Base-by-base conservation (phyloP, 257 asterid species). In the Ehretia macrophylla region DNA sequence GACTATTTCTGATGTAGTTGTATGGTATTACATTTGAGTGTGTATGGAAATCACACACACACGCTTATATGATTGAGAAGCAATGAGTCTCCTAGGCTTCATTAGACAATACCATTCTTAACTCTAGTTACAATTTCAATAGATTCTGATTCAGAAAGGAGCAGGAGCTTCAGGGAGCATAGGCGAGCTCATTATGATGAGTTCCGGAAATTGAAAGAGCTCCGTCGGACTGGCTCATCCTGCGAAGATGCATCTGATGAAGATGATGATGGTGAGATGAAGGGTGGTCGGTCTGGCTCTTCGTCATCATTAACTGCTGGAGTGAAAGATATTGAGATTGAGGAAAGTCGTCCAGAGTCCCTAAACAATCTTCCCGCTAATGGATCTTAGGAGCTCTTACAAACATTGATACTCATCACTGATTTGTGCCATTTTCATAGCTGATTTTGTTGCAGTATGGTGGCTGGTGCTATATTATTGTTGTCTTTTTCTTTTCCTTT, bases 161-260 rank as follows among this genome's bases (percentile, higher is more conserved):
- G 83, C 56, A 75, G 63, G 70, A 76, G 71, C 87, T 90, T 90
- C 59, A 78, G 75, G 77, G 94, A 85, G 78, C 96, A 83, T n/a
- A 76, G 97, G 66, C 85, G 84, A 73, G 95, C 81, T 59, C 97
- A 90, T 69, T 90, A 90, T 48, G 93, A 90, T 20, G 97, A 90
- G 79, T 90, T 83, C 66, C 82, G 63, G 65, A 85, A 79, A 68
- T 85, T 83, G 68, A 87, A 62, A 70, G 95, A 90, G 64, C 81
- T 76, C 62, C 85, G 71, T 37, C 73, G 75, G 47, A 58, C 68
- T n/a, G 17, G 88, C 85, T 12, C 75, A 95, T 17, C 58, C 67
- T n/a, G n/a, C 5, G 84, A 86, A 53, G 79, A 73, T 4, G 82
- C 71, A 45, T 77, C 78, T 10, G 83, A 83, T 11, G 85, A 80